phyloP scores from a whole-genome alignment of 176 grass and related monocot genomes.

The Phragmites australis region DNA sequence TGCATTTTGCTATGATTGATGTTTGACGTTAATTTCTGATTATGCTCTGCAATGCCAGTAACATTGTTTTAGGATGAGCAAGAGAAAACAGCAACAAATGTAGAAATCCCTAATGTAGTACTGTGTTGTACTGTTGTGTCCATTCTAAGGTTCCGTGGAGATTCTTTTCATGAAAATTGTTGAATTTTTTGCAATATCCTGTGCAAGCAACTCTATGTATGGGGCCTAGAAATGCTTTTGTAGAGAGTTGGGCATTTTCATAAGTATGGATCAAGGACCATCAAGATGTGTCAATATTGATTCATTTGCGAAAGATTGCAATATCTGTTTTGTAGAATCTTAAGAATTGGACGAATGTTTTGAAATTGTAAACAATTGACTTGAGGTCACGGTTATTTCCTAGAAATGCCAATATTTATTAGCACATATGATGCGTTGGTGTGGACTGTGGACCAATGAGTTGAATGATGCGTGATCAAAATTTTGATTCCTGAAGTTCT shows the following conservation, averaged over 20 bases:
- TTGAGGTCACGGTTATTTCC: background rate
- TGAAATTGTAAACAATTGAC: background rate
- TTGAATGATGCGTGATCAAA: slow-evolving; percentile 1
- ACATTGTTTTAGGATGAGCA: background rate
- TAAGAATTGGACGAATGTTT: background rate
- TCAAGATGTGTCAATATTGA: background rate
- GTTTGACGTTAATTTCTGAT: background rate
- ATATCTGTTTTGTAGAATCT: background rate
- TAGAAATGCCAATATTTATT: background rate
- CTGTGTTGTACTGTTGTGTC: background rate
- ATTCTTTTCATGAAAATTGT: background rate
- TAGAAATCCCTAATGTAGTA: background rate
- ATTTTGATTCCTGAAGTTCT: slow-evolving; percentile 2
- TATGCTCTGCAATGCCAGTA: background rate
- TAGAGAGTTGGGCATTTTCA: background rate
- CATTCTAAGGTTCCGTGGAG: background rate
- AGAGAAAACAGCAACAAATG: background rate
- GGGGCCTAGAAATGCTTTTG: background rate
- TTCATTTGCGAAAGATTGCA: background rate
- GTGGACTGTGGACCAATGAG: background rate
- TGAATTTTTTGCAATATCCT: background rate
- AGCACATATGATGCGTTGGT: slow-evolving; percentile 12
- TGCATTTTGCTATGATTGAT: background rate
- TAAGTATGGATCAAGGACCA: background rate
- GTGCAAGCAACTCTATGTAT: background rate